These are phyloP conservation scores for Apiotrichum laibachii DNA, from an alignment of 1,284 basidiomycete genomes.

Conservation along the genomic window DNA sequence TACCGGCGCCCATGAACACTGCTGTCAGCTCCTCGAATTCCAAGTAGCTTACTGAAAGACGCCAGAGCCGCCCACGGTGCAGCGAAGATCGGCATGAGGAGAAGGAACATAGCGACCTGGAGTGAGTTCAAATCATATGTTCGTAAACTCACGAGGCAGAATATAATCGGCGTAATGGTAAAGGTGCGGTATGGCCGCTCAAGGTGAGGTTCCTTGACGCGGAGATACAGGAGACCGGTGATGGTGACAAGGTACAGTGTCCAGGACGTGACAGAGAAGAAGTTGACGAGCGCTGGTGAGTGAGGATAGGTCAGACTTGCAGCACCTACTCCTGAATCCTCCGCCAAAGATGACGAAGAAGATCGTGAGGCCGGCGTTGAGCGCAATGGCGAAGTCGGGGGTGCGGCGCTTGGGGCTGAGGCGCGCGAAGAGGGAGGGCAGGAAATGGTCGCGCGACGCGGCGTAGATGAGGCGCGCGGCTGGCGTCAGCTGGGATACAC, in stretches of 20 bases:
- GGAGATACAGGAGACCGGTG: conserved; percentile 78
- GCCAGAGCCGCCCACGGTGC: conserved; percentile 84
- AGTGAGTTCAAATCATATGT: conserved; percentile 20
- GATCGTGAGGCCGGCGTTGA: conserved; percentile 72
- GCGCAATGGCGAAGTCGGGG: conserved; percentile 75
- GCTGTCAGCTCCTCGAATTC: neutral
- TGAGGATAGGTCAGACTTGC: neutral
- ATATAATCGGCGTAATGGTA: conserved; percentile 84
- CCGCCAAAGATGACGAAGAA: conserved; percentile 78
- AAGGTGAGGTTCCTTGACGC: conserved; percentile 85
- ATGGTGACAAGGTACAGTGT: conserved; percentile 89
- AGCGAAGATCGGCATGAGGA: conserved; percentile 92
- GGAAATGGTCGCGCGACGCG: conserved; percentile 81
- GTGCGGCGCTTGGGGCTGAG: conserved; percentile 72
- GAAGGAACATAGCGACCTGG: conserved; percentile 82
- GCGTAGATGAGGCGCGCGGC: conserved; percentile 77
- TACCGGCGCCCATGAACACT: conserved; percentile 58
- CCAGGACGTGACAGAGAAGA: conserved; percentile 63
- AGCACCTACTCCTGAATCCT: conserved; percentile 66
- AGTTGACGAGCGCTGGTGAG: conserved; percentile 65
- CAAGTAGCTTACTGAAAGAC: conserved; percentile 63
- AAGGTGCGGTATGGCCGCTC: conserved; percentile 88
- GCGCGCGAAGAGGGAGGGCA: conserved; percentile 75
- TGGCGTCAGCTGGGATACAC: conserved; percentile 16
- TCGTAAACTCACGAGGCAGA: conserved; percentile 69